Conservation (phyloP, 352 stramenopile species). For the Globisporangium recalcitrans region DNA sequence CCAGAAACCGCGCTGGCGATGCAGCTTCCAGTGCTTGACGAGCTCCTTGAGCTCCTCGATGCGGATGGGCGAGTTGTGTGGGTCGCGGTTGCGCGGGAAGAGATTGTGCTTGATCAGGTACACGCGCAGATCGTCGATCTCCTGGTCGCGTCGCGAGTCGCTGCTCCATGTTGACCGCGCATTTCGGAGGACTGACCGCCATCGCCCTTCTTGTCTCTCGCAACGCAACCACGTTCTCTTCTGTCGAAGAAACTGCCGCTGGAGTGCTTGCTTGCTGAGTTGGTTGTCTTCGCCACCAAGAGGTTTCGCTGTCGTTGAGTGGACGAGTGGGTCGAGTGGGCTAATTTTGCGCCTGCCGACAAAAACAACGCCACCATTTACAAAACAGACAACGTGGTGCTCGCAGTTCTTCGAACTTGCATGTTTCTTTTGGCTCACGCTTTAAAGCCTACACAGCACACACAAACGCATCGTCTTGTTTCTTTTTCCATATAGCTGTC, state of each 20-base stretch:
- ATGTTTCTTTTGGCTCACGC: not conserved
- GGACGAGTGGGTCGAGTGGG: not conserved
- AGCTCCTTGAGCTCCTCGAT: constrained; percentile 90
- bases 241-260: not conserved
- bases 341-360: constrained; percentile 1
- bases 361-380: not conserved
- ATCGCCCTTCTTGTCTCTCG: constrained; percentile 20
- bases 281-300: constrained; percentile 1
- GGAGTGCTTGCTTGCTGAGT: too few species aligned
- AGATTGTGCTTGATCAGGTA: constrained; percentile 88
- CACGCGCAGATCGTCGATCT: constrained; percentile 76
- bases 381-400: too few species aligned
- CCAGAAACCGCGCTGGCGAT: constrained; percentile 87
- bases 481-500: not conserved
- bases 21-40: constrained; percentile 89
- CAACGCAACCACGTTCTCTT: not conserved
- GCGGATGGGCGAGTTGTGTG: constrained; percentile 81
- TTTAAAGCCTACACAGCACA: not conserved
- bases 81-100: constrained; percentile 78
- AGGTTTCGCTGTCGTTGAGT: not conserved
- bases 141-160: constrained; percentile 72
- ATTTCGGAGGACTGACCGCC: constrained; percentile 76
- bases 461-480: not conserved
- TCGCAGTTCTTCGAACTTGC: not conserved
- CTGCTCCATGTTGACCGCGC: constrained; percentile 84